Evolutionary conservation across 495 filamentous ascomycete species (phyloP), one percentile per base, ranked within the genome.

Genomic region (Aspergillus sparsus): DNA sequence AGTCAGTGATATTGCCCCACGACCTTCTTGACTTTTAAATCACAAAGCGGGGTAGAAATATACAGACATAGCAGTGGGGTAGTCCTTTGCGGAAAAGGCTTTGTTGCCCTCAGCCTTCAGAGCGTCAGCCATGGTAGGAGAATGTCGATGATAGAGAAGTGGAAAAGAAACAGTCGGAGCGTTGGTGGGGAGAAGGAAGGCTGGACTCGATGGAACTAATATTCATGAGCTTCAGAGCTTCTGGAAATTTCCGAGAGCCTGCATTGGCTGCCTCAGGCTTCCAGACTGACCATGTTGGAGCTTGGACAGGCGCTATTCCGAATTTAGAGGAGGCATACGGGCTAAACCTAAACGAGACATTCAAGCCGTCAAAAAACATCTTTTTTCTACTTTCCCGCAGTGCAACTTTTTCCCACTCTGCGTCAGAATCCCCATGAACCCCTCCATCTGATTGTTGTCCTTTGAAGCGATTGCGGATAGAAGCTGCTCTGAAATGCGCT

Each of bases 61-160:
- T 60, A 58, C 89, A 74, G 87, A 98, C 94, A 97, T 86, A 63
- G 94, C 93, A 73, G 93, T 92, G 66, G 93, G 82, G 68, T 97
- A 98, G 69, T 97, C 90, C 82, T 98, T 98, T 50, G 88, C 92
- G 62, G 91, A 86, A 72, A 98, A 98, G 76, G 94, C 92, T 77
- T 96, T 95, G 80, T 98, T 98, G 81, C 94, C 94, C 71, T 93
- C 87, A 63, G 93, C 91, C 82, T 98, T 98, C 65, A 98, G 84
- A 69, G 80, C 74, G 71, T 83, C 79, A 61, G 81, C 79, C 81
- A 83, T 83, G 41, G 6, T 76, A 63, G 15, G n/a, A 42, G 15
- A 60, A 21, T 44, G 55, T 10, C 33, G n/a, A 16, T 42, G 45
- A 51, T 13, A 39, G 41, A 35, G 27, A 35, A 53, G 18, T 51